These are phyloP conservation scores for Tubosaeta sp. DNA, from an alignment of 768 basidiomycete species.

Conservation along the genomic window DNA sequence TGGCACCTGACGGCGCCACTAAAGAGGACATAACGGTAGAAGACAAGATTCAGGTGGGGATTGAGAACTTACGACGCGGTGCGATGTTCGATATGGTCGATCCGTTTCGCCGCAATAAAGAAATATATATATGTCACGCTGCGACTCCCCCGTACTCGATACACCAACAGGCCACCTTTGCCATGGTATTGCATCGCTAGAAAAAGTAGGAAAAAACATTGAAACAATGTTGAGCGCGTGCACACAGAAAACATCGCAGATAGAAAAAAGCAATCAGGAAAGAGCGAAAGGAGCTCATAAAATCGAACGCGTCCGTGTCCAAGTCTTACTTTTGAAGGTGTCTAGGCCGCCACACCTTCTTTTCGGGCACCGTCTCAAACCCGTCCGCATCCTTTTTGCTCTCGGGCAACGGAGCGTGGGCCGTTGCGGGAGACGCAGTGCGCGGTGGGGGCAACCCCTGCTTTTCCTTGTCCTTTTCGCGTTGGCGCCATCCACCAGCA, in stretches of 20 bases:
- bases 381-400: slow-evolving; percentile 60
- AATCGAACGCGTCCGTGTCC: not conserved
- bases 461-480: slow-evolving; percentile 37
- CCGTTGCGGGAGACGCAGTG: slow-evolving; percentile 9
- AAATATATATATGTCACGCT: too few species aligned
- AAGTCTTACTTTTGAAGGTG: slow-evolving; percentile 12
- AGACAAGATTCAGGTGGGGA: too few species aligned
- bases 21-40: too few species aligned
- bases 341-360: slow-evolving; percentile 22
- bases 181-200: not conserved
- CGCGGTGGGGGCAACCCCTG: slow-evolving; percentile 29
- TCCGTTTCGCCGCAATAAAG: too few species aligned
- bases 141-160: too few species aligned
- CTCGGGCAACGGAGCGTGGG: slow-evolving; percentile 35
- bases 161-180: not conserved
- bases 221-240: not conserved
- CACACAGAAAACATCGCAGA: not conserved
- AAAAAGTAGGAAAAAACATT: not conserved
- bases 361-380: slow-evolving; percentile 54
- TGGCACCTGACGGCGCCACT: too few species aligned
- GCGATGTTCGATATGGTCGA: too few species aligned
- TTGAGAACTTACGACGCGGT: too few species aligned
- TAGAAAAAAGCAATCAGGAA: not conserved
- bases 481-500: slow-evolving; percentile 57
- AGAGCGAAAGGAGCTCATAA: not conserved